Evolutionary conservation across 768 basidiomycete genomes (phyloP).

Genomic region (Boletus reticulatus): DNA sequence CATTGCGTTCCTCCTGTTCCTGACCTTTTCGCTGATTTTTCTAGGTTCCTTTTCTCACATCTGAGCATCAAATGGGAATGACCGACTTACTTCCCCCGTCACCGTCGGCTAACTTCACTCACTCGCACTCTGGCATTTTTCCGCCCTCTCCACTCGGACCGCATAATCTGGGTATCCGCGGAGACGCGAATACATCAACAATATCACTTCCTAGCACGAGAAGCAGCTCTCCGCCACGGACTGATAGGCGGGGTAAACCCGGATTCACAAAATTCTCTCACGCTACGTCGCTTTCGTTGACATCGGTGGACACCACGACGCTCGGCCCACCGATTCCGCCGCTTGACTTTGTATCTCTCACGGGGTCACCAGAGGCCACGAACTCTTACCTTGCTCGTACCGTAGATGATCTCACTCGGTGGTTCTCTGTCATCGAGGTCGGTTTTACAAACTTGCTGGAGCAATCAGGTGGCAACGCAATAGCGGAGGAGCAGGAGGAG

Average conservation of each 20-base stretch:
- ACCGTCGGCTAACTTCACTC: constrained; percentile 47
- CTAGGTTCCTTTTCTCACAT: constrained; percentile 64
- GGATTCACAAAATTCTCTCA: constrained; percentile 28
- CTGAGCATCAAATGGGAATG: constrained; percentile 68
- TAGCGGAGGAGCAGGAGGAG: constrained; percentile 65
- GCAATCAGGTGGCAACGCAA: constrained; percentile 46
- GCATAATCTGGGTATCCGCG: constrained; percentile 20
- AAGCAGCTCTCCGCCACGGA: constrained; percentile 27
- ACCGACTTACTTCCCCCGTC: constrained; percentile 74
- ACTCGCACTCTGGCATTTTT: constrained; percentile 35
- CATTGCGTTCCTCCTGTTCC: not conserved
- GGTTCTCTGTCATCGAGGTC: constrained; percentile 71
- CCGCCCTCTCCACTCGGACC: constrained; percentile 39
- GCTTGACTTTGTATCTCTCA: constrained; percentile 62
- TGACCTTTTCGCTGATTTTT: not conserved
- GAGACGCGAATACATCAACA: constrained; percentile 38
- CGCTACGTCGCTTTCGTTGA: constrained; percentile 32
- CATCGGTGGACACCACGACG: constrained; percentile 27
- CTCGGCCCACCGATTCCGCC: constrained; percentile 54
- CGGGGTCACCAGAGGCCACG: constrained; percentile 55
- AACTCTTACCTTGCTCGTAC: constrained; percentile 70
- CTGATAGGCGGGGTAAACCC: constrained; percentile 20
- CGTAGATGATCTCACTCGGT: constrained; percentile 71
- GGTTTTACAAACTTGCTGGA: constrained; percentile 72
- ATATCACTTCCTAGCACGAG: constrained; percentile 41